phyloP scores from a whole-genome alignment of 257 asterid species.

The Thymus mandschuricus region DNA sequence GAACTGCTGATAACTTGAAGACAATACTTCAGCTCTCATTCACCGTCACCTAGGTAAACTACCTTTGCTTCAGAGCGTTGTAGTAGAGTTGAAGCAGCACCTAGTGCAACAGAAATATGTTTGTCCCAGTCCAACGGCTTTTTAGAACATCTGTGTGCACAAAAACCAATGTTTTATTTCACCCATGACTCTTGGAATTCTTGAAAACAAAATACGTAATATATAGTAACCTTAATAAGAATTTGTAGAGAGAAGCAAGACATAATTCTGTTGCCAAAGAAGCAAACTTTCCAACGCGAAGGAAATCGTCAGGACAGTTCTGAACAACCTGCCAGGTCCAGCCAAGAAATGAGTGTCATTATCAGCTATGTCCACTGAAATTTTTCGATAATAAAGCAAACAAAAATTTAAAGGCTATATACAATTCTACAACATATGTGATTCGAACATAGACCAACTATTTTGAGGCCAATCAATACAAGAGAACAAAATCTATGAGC shows the following conservation, averaged over 20 bases:
- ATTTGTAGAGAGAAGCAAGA: conserved; percentile 66
- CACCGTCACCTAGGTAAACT: conserved; percentile 24
- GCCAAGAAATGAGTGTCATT: conserved; percentile 36
- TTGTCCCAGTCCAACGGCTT: conserved; percentile 57
- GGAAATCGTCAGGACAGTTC: conserved; percentile 80
- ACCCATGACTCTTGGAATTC: conserved; percentile 26
- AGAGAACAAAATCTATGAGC: conserved; percentile 6
- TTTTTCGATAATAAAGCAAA: conserved; percentile 18
- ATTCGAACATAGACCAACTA: background rate
- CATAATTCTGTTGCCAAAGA: conserved; percentile 81
- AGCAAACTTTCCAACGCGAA: conserved; percentile 59
- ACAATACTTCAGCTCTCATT: conserved; percentile 11
- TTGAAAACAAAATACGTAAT: conserved; percentile 15
- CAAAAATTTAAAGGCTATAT: conserved; percentile 14
- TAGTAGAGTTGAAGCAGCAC: conserved; percentile 58
- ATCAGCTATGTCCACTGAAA: conserved; percentile 8
- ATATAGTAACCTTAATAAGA: conserved; percentile 56
- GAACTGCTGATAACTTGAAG: conserved; percentile 2
- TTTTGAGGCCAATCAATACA: background rate
- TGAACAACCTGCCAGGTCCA: conserved; percentile 70
- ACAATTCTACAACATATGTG: background rate
- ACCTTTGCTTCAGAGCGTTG: conserved; percentile 72
- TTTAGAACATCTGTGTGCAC: conserved; percentile 53
- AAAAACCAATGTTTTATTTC: conserved; percentile 33
- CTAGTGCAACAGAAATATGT: conserved; percentile 45